phyloP scores from a whole-genome alignment of 2,329 filamentous ascomycete species.

The Microcyclosporella mali region DNA sequence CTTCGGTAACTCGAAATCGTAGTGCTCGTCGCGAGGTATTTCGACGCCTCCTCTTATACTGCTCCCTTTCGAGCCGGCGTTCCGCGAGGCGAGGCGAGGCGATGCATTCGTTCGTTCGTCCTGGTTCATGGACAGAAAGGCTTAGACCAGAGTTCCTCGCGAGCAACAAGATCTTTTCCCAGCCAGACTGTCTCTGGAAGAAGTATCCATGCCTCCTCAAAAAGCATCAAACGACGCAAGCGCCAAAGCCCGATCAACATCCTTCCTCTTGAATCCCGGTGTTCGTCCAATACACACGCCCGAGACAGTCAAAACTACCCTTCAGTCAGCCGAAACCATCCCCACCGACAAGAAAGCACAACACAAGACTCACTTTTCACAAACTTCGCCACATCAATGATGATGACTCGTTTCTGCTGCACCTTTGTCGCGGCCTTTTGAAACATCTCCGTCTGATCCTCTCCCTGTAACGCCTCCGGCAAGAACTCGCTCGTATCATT shows the following conservation, averaged over 20 bases:
- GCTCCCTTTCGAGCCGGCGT: too few relatives aligned
- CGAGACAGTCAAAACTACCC: slow-evolving; percentile 28
- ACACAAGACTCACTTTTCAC: slow-evolving; percentile 37
- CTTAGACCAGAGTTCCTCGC: too few relatives aligned
- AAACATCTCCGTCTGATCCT: not conserved
- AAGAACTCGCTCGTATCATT: slow-evolving; percentile 2
- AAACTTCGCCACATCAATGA: slow-evolving; percentile 40
- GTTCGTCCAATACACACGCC: slow-evolving; percentile 40
- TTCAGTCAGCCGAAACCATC: slow-evolving; percentile 6
- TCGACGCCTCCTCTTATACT: too few relatives aligned
- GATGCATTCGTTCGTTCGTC: too few relatives aligned
- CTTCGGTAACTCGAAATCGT: too few relatives aligned
- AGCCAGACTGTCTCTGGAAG: too few relatives aligned
- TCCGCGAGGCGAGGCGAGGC: too few relatives aligned
- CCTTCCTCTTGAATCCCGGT: slow-evolving; percentile 39
- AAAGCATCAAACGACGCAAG: slow-evolving; percentile 22
- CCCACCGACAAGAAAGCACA: not conserved
- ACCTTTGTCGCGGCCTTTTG: not conserved
- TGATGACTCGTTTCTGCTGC: slow-evolving; percentile 32
- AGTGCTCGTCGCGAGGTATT: too few relatives aligned
- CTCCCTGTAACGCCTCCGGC: not conserved
- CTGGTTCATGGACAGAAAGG: too few relatives aligned
- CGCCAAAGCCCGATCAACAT: slow-evolving; percentile 38
- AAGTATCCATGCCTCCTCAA: too few relatives aligned
- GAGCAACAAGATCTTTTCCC: too few relatives aligned